These are phyloP conservation scores for Nosema granulosis DNA, from an alignment of 371 early-diverging fungal genomes.

Conservation along the genomic window DNA sequence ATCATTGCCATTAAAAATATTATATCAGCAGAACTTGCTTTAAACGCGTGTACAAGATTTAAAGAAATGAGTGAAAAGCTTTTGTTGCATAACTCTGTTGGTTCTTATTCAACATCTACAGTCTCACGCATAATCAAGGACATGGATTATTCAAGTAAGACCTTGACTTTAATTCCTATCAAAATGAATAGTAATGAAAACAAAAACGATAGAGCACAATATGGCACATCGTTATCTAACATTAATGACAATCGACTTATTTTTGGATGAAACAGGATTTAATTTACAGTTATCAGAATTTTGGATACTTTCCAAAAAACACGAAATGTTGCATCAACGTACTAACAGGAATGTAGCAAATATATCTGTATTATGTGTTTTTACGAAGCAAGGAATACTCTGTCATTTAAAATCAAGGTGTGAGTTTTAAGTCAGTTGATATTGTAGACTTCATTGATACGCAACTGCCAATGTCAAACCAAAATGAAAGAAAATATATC, in stretches of 20 bases:
- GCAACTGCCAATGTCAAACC: no score
- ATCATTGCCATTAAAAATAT: background rate
- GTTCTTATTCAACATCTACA: background rate
- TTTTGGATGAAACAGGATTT: slow-evolving; percentile 15
- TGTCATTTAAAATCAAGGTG: background rate
- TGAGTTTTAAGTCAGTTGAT: background rate
- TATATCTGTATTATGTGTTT: background rate
- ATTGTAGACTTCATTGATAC: slow-evolving; percentile 1
- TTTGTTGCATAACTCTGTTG: background rate
- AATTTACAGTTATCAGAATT: background rate
- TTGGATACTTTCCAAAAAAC: background rate
- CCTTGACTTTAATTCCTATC: background rate
- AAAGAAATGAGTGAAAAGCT: background rate
- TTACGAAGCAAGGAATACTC: background rate
- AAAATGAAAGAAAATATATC: no score
- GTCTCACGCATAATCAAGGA: background rate
- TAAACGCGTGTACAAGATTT: background rate
- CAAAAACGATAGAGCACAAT: background rate
- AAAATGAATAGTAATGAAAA: background rate
- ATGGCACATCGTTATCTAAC: background rate
- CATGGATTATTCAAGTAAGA: background rate
- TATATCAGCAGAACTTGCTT: background rate
- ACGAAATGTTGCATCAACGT: background rate
- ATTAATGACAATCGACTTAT: background rate
- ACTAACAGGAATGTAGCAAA: background rate